A percentile compares a stretch with the other conserved stretches of the same genome.
Conservation (phyloP, 129 eudicot genomes). For the Arctium lappa region DNA sequence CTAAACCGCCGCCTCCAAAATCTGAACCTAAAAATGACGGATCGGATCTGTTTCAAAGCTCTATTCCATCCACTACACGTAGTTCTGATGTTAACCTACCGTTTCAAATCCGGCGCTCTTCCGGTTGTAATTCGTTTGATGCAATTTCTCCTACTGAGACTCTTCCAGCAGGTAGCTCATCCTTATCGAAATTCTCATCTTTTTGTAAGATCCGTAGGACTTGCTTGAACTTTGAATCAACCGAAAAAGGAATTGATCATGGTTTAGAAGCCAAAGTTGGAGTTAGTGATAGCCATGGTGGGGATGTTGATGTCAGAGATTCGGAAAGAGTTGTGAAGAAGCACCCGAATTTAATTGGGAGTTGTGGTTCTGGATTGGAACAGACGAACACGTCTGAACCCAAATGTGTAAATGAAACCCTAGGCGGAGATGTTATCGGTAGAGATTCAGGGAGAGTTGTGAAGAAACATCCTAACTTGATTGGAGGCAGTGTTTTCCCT, state of each 20-base stretch:
- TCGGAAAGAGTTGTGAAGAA: slow-evolving; percentile 35
- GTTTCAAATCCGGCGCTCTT: slow-evolving; percentile 37
- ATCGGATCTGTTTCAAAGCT: slow-evolving; percentile 7
- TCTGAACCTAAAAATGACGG: slow-evolving; percentile 9
- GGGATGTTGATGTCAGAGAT: slow-evolving; percentile 15
- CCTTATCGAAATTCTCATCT: slow-evolving; percentile 37
- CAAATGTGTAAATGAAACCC: slow-evolving; percentile 12
- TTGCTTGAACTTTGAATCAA: slow-evolving; percentile 42
- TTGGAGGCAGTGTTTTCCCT: slow-evolving; percentile 35
- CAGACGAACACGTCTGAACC: slow-evolving; percentile 34
- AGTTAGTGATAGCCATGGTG: neutral
- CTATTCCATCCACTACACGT: slow-evolving; percentile 13
- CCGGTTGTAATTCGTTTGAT: slow-evolving; percentile 1
- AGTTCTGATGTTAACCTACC: slow-evolving; percentile 38
- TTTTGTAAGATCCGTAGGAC: slow-evolving; percentile 31
- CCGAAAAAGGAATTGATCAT: slow-evolving; percentile 13
- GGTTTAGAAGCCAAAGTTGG: neutral
- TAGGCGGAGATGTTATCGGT: slow-evolving; percentile 16
- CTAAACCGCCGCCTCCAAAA: slow-evolving; percentile 20
- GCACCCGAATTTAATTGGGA: slow-evolving; percentile 50
- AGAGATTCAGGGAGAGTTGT: slow-evolving; percentile 32
- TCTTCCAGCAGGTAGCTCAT: slow-evolving; percentile 31
- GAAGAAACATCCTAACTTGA: slow-evolving; percentile 55
- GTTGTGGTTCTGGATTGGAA: slow-evolving; percentile 2
- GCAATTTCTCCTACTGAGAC: slow-evolving; percentile 6